These are phyloP conservation scores for Oryza glumipatula DNA, from an alignment of 176 grass and related monocot genomes.

Conservation along the genomic window DNA sequence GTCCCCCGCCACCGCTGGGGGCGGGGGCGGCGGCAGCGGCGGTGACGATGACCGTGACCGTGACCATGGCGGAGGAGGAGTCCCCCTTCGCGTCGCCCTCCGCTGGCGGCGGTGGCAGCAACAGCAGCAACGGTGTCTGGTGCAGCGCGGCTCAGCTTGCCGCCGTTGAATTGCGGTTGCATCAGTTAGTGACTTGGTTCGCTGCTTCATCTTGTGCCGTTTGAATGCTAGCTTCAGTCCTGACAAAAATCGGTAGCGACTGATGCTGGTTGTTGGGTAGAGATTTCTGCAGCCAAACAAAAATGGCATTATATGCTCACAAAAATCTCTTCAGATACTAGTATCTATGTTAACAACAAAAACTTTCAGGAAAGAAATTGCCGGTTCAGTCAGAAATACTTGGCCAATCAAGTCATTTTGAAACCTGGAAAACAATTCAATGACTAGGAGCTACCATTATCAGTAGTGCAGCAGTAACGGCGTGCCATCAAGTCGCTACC, in stretches of 20 bases:
- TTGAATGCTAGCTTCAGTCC: slow-evolving; percentile 45
- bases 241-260: slow-evolving; percentile 23
- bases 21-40: neutral
- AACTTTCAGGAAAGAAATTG: neutral
- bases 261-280: slow-evolving; percentile 25
- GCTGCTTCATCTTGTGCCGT: neutral
- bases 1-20: slow-evolving; percentile 56
- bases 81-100: slow-evolving; percentile 33
- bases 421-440: neutral
- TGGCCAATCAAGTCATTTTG: neutral
- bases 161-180: slow-evolving; percentile 28
- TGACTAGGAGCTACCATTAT: neutral
- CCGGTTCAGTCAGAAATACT: neutral
- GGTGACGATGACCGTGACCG: neutral
- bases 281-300: slow-evolving; percentile 32
- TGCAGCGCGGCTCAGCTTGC: slow-evolving; percentile 27
- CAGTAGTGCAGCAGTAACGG: neutral
- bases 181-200: slow-evolving; percentile 14
- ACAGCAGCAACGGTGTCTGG: neutral
- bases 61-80: neutral
- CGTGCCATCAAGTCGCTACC: too few relatives aligned
- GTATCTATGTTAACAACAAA: neutral
- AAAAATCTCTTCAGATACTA: neutral
- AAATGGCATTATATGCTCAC: neutral
- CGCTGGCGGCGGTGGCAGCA: neutral